A percentile compares a stretch with the other conserved stretches of the same genome.
Evolutionary conservation across 495 filamentous ascomycete species (phyloP).

Genomic region (Hypoxylon lienhwacheense): DNA sequence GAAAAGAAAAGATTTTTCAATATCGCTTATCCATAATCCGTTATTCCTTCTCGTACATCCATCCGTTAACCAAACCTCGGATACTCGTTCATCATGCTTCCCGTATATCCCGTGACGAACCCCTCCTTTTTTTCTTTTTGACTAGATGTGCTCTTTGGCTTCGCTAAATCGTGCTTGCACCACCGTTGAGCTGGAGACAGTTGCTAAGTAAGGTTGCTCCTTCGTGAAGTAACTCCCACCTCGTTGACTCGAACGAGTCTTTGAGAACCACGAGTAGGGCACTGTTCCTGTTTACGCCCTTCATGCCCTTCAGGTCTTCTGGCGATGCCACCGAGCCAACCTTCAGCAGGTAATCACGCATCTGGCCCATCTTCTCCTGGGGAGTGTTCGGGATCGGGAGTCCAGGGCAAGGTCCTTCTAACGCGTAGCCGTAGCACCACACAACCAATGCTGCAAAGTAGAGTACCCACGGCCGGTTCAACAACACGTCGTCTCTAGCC

Average conservation of each 20-base stretch:
- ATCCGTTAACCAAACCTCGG: slow-evolving; percentile 14
- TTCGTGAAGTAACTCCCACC: slow-evolving; percentile 92
- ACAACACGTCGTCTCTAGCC: slow-evolving; percentile 83
- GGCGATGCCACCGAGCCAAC: slow-evolving; percentile 77
- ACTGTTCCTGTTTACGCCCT: slow-evolving; percentile 78
- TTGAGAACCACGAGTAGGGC: slow-evolving; percentile 81
- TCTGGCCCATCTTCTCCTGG: slow-evolving; percentile 71
- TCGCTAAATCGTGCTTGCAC: slow-evolving; percentile 31
- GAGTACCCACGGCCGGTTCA: slow-evolving; percentile 96
- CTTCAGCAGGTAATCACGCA: slow-evolving; percentile 74
- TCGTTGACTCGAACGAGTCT: slow-evolving; percentile 75
- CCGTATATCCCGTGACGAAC: slow-evolving; percentile 7
- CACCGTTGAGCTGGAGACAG: slow-evolving; percentile 64
- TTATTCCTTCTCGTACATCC: slow-evolving; percentile 20
- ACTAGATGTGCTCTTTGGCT: neutral
- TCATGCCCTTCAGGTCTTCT: slow-evolving; percentile 74
- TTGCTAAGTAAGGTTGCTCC: slow-evolving; percentile 77
- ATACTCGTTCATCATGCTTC: slow-evolving; percentile 25
- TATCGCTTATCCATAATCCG: slow-evolving; percentile 20
- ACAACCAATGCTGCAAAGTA: slow-evolving; percentile 91
- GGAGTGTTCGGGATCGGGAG: slow-evolving; percentile 54
- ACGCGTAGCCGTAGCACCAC: slow-evolving; percentile 91
- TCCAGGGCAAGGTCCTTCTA: slow-evolving; percentile 72
- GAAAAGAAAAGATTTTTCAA: slow-evolving; percentile 27
- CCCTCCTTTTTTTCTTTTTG: neutral